Percentiles rank a stretch among this genome's conserved stretches.
These are phyloP conservation scores for Graphium sp. DNA, from an alignment of 2,329 filamentous ascomycete species.

Conservation along the genomic window DNA sequence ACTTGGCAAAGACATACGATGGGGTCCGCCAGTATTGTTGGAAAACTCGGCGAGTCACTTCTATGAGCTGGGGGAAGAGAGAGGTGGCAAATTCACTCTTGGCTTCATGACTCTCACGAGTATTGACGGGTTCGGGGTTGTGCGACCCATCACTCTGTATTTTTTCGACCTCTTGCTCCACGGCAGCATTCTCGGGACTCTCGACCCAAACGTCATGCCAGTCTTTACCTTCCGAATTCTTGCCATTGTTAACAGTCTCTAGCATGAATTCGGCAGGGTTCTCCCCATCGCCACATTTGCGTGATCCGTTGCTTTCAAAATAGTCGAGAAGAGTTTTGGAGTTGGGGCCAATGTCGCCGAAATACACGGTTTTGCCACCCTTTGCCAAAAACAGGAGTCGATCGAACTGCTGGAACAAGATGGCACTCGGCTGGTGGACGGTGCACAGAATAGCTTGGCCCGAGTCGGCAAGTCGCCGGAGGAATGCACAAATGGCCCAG, in stretches of 20 bases:
- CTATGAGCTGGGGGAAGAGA: slow-evolving; percentile 44
- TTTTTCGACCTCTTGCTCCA: slow-evolving; percentile 44
- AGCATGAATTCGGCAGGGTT: slow-evolving; percentile 70
- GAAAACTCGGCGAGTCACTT: slow-evolving; percentile 54
- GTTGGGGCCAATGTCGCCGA: slow-evolving; percentile 46
- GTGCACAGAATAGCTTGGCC: slow-evolving; percentile 37
- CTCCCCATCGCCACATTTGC: slow-evolving; percentile 39
- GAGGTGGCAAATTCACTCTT: slow-evolving; percentile 64
- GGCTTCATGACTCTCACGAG: slow-evolving; percentile 8
- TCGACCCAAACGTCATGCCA: slow-evolving; percentile 53
- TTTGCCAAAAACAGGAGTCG: slow-evolving; percentile 45
- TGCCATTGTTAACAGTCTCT: slow-evolving; percentile 25
- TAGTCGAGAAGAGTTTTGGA: slow-evolving; percentile 40
- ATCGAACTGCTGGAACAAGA: slow-evolving; percentile 39
- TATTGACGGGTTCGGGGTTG: slow-evolving; percentile 7
- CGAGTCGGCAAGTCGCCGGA: slow-evolving; percentile 40
- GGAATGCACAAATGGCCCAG: slow-evolving; percentile 44
- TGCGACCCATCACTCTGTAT: slow-evolving; percentile 42
- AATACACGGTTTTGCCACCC: slow-evolving; percentile 53
- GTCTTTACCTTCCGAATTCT: slow-evolving; percentile 24
- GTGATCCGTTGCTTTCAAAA: slow-evolving; percentile 48
- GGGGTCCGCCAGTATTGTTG: slow-evolving; percentile 76
- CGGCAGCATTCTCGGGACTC: slow-evolving; percentile 29
- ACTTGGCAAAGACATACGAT: slow-evolving; percentile 60
- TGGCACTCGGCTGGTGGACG: slow-evolving; percentile 35